Percentiles rank a stretch among this genome's conserved stretches.
phyloP scores from a whole-genome alignment of 768 basidiomycete genomes.

The Hypsizygus marmoreus region DNA sequence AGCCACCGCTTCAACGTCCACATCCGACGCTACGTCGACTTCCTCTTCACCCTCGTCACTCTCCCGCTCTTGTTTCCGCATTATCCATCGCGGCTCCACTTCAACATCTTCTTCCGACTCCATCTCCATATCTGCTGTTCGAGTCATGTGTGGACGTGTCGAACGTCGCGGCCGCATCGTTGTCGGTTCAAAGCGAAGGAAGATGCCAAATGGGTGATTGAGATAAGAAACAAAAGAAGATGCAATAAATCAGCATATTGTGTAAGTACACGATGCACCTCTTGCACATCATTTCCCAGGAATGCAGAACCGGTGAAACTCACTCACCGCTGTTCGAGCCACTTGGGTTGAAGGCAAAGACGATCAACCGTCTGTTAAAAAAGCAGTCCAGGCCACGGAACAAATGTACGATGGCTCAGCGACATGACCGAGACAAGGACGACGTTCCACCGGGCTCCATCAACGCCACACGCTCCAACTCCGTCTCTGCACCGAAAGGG shows the following conservation, averaged over 20 bases:
- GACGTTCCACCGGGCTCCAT: constrained; percentile 21
- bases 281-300: too few relatives aligned
- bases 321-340: too few relatives aligned
- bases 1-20: constrained; percentile 39
- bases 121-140: constrained; percentile 1
- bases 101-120: constrained; percentile 7
- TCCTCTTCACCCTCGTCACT: constrained; percentile 29
- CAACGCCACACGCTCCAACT: constrained; percentile 26
- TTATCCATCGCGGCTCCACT: constrained; percentile 4
- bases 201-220: too few relatives aligned
- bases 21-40: constrained; percentile 33
- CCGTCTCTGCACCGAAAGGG: constrained; percentile 28
- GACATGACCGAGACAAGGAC: constrained; percentile 21
- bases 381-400: constrained; percentile 75
- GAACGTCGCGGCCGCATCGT: too few relatives aligned
- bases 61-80: constrained; percentile 15
- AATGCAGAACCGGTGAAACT: too few relatives aligned
- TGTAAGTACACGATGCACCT: too few relatives aligned
- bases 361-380: constrained; percentile 86
- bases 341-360: too few relatives aligned
- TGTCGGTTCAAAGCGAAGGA: too few relatives aligned
- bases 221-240: too few relatives aligned
- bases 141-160: too few relatives aligned
- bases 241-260: too few relatives aligned
- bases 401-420: constrained; percentile 57